Evolutionary conservation across 2,329 filamentous ascomycete genomes (phyloP).

Genomic region (Trichoderma semiorbis): DNA sequence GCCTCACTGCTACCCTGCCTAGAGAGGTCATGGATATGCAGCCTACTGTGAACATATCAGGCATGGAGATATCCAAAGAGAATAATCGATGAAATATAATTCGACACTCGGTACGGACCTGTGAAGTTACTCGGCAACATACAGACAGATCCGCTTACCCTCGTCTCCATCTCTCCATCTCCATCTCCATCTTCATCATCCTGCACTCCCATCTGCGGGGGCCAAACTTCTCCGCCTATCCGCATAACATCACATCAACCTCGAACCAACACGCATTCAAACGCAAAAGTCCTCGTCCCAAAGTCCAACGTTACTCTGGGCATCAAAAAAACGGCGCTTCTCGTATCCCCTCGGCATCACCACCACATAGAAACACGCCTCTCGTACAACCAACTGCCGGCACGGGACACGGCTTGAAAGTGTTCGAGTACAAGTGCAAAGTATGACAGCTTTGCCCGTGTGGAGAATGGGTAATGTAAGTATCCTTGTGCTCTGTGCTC

Average conservation of each 20-base stretch:
- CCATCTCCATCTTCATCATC: background rate
- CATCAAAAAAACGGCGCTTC: background rate
- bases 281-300: background rate
- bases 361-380: background rate
- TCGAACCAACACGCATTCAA: slow-evolving; percentile 1
- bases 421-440: background rate
- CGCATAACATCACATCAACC: background rate
- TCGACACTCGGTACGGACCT: background rate
- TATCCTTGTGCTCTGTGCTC: background rate
- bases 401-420: background rate
- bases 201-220: background rate
- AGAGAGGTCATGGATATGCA: background rate
- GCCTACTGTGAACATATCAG: background rate
- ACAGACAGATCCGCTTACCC: background rate
- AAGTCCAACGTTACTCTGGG: background rate
- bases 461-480: background rate
- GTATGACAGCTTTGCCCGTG: background rate
- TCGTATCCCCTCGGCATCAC: background rate
- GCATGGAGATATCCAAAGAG: background rate
- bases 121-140: background rate
- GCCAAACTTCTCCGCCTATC: background rate
- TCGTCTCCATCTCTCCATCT: background rate
- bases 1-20: slow-evolving; percentile 7
- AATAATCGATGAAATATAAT: background rate
- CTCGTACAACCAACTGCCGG: background rate